Evolutionary conservation across 2,329 filamentous ascomycete species (phyloP), one percentile per base, ranked within the genome.

Genomic region (Colletotrichum sp.): DNA sequence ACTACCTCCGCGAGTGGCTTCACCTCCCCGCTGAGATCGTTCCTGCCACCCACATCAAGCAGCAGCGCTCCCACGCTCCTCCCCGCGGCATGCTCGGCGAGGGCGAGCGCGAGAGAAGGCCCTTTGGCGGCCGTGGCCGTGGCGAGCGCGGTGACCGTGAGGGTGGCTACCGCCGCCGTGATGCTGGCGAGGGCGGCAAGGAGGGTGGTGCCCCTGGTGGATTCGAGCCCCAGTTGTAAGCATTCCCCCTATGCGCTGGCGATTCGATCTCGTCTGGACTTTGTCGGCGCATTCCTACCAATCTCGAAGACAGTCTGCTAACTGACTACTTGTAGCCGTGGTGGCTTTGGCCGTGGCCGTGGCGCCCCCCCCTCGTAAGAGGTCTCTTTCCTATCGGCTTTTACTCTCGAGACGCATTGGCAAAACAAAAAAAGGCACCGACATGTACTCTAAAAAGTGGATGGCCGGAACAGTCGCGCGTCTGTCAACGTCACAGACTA

Each of bases 1-100:
- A 98, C 92, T 99, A 99, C 93, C 96, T 99, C 88, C 96, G 97
- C 87, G 97, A 99, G 92, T 99, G 97, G 97, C 96, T 99, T 84
- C 97, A 99, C 91, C 94, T 99, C 84, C 97, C 97, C 85, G 96
- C 97, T 87, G 97, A 99, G 93, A 98, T 99, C 86, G 97, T 99
- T 82, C 97, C 97, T 83, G 96, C 97, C 85, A 99, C 97, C 85
- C 97, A 99, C 94, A 98, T 99, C 91, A 99, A 99, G 95, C 96
- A 98, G 92, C 96, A 98, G 92, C 95, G 97, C 89, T 97, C 95
- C 84, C 96, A 98, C 90, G 96, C 96, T 90, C 96, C 96, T 88
- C 96, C 97, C 86, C 96, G 97, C 85, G 97, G 97, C 86, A 98
- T 99, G 97, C 93, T 98, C 90, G 96, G 96, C 83, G 96, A 98